phyloP scores from a whole-genome alignment of 495 filamentous ascomycete genomes.

The Penicillium daleae region DNA sequence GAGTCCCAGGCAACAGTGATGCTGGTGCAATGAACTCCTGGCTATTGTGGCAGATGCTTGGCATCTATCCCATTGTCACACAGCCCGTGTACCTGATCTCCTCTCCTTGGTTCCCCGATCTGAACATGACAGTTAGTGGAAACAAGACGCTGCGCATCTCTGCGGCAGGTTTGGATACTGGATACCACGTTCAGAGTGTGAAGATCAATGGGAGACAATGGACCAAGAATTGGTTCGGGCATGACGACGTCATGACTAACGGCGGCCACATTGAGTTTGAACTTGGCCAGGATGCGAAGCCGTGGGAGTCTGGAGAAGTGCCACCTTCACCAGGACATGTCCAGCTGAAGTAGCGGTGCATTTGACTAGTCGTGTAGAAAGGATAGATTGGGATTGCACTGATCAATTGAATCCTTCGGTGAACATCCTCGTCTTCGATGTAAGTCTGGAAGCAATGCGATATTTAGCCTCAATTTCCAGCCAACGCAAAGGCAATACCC shows the following conservation, averaged over 20 bases:
- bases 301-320: conserved; percentile 60
- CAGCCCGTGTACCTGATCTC: conserved; percentile 68
- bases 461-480: not conserved
- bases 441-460: not conserved
- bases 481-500: not conserved
- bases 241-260: conserved; percentile 64
- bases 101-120: conserved; percentile 63
- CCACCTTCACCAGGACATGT: conserved; percentile 55
- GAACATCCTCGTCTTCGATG: not conserved
- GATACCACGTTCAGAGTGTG: conserved; percentile 58
- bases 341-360: conserved; percentile 5
- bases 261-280: conserved; percentile 67
- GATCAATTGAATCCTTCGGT: too few relatives aligned
- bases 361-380: not conserved
- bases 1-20: conserved; percentile 70
- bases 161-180: conserved; percentile 51
- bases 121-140: conserved; percentile 59
- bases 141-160: conserved; percentile 61
- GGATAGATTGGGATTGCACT: not conserved
- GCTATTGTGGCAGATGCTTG: conserved; percentile 72
- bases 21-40: conserved; percentile 73
- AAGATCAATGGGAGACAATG: conserved; percentile 39
- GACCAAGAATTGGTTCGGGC: conserved; percentile 63
- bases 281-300: conserved; percentile 53
- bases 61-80: conserved; percentile 67